A percentile compares a stretch with the other conserved stretches of the same genome.
Evolutionary conservation across 2,329 filamentous ascomycete species (phyloP).

Genomic region (Dichotomopilus funicola): DNA sequence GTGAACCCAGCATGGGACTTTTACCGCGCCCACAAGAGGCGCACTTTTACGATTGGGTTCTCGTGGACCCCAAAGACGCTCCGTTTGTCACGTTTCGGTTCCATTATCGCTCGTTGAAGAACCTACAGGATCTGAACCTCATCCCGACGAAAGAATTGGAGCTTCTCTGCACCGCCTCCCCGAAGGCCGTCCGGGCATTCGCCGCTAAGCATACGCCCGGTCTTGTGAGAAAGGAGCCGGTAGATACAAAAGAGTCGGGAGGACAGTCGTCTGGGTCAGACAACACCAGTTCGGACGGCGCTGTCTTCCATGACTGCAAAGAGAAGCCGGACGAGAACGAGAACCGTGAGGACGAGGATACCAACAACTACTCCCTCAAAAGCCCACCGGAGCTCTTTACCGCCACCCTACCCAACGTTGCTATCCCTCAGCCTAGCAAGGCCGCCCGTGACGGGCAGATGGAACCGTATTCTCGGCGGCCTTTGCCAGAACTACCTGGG

Average conservation of each 20-base stretch:
- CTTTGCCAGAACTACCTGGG: constrained; percentile 27
- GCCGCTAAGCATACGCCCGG: background rate
- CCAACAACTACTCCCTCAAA: constrained; percentile 25
- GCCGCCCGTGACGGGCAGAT: constrained; percentile 22
- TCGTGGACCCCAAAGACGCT: constrained; percentile 44
- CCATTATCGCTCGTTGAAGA: constrained; percentile 49
- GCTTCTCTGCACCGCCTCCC: constrained; percentile 8
- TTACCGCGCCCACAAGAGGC: constrained; percentile 45
- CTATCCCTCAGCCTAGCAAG: constrained; percentile 31
- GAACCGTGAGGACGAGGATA: constrained; percentile 15
- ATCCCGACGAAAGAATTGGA: constrained; percentile 30
- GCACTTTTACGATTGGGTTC: constrained; percentile 46
- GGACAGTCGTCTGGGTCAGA: background rate
- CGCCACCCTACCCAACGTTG: background rate
- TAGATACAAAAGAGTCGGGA: background rate
- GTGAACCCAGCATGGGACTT: constrained; percentile 47
- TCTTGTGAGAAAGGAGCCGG: background rate
- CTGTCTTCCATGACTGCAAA: constrained; percentile 13
- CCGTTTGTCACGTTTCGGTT: constrained; percentile 50
- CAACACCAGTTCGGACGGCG: constrained; percentile 10
- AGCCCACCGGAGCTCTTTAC: constrained; percentile 28
- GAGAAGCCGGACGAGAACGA: background rate
- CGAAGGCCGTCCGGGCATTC: constrained; percentile 4
- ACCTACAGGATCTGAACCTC: constrained; percentile 42
- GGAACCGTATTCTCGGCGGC: constrained; percentile 23